A percentile compares a stretch with the other conserved stretches of the same genome.
Evolutionary conservation across 2,329 filamentous ascomycete genomes (phyloP).

Genomic region (Colletotrichum spinosum): DNA sequence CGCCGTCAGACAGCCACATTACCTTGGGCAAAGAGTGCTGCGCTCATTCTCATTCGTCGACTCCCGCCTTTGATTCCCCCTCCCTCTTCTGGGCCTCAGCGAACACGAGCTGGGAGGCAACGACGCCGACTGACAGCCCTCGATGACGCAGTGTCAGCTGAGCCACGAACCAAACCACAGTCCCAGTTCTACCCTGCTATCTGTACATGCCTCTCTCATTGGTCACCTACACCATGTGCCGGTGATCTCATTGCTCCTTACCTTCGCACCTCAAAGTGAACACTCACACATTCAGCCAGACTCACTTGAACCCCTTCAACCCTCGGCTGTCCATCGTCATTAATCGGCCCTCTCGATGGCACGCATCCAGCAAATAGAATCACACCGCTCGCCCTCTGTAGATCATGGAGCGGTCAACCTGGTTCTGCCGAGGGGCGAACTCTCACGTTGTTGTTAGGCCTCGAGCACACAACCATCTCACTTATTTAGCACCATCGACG

Average conservation of each 20-base stretch:
- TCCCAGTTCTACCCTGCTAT: constrained; percentile 17
- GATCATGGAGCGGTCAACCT: too few relatives aligned
- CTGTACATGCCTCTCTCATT: constrained; percentile 10
- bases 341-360: constrained; percentile 15
- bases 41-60: constrained; percentile 14
- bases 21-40: neutral
- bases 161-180: constrained; percentile 25
- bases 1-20: neutral
- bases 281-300: neutral
- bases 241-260: constrained; percentile 22
- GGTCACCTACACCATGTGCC: constrained; percentile 14
- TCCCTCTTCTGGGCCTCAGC: neutral
- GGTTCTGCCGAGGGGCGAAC: too few relatives aligned
- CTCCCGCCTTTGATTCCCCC: constrained; percentile 7
- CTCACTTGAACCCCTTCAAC: constrained; percentile 25
- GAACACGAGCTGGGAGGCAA: neutral
- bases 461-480: too few relatives aligned
- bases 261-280: neutral
- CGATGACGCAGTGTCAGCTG: constrained; percentile 27
- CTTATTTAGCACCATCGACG: too few relatives aligned
- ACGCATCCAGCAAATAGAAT: neutral
- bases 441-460: too few relatives aligned
- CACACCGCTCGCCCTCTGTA: too few relatives aligned
- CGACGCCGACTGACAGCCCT: constrained; percentile 4
- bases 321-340: constrained; percentile 26